phyloP scores from a whole-genome alignment of 2,329 filamentous ascomycete species.

The Fusarium robinianum region DNA sequence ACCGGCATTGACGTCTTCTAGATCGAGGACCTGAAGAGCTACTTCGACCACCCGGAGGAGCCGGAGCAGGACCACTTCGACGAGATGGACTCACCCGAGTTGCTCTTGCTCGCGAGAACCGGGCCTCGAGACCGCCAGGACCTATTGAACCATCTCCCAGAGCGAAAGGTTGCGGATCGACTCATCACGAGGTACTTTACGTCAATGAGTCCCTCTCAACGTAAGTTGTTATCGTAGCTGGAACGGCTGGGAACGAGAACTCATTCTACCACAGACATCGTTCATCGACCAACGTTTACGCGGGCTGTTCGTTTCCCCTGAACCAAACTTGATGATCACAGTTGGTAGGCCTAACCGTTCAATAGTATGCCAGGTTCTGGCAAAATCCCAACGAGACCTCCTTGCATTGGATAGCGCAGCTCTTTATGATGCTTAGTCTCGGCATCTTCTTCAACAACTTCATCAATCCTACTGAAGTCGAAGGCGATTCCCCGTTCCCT shows the following conservation, averaged over 20 bases:
- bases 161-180: slow-evolving; percentile 52
- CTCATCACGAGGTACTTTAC: slow-evolving; percentile 59
- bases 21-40: slow-evolving; percentile 63
- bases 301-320: slow-evolving; percentile 43
- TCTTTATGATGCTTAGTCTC: slow-evolving; percentile 53
- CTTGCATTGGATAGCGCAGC: slow-evolving; percentile 54
- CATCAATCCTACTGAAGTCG: slow-evolving; percentile 50
- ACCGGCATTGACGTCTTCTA: slow-evolving; percentile 39
- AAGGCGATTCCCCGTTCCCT: slow-evolving; percentile 45
- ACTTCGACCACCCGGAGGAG: slow-evolving; percentile 56
- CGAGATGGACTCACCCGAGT: slow-evolving; percentile 47
- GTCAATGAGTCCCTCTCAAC: slow-evolving; percentile 56
- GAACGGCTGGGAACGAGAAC: background rate
- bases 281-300: slow-evolving; percentile 58
- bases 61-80: slow-evolving; percentile 42
- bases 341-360: slow-evolving; percentile 4
- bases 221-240: slow-evolving; percentile 40
- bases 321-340: no score
- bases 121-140: slow-evolving; percentile 50
- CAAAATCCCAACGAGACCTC: slow-evolving; percentile 45
- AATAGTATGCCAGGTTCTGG: slow-evolving; percentile 56
- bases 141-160: slow-evolving; percentile 53
- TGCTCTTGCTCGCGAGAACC: slow-evolving; percentile 49
- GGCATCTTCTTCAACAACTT: slow-evolving; percentile 52
- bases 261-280: slow-evolving; percentile 47